Evolutionary conservation across 345 rosid species (phyloP).

Genomic region (Erysimum cheiranthoides): DNA sequence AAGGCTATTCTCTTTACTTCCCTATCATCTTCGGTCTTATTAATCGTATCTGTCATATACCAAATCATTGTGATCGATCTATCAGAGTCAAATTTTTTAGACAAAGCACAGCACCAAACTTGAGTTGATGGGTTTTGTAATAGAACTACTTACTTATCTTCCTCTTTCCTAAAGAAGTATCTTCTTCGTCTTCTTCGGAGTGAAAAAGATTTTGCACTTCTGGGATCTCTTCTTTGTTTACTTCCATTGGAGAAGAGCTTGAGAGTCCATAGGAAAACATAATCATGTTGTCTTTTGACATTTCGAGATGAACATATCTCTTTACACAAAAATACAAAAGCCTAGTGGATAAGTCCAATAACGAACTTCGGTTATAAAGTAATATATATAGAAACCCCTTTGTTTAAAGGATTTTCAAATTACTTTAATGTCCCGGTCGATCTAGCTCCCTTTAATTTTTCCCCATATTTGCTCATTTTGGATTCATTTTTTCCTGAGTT

Average conservation of each 20-base stretch:
- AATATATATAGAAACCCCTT: background rate
- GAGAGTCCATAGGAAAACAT: conserved; percentile 22
- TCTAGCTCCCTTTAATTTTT: too few relatives aligned
- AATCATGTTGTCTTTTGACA: conserved; percentile 17
- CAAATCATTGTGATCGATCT: conserved; percentile 7
- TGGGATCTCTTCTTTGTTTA: conserved; percentile 21
- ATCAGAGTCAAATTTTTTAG: background rate
- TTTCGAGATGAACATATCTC: conserved; percentile 1
- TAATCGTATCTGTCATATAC: conserved; percentile 25
- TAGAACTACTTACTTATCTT: conserved; percentile 38
- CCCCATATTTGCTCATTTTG: too few relatives aligned
- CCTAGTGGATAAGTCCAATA: conserved; percentile 24
- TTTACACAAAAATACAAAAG: conserved; percentile 11
- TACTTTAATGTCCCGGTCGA: conserved; percentile 1
- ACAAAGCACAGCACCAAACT: background rate
- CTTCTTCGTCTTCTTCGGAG: conserved; percentile 7
- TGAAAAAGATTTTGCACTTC: background rate
- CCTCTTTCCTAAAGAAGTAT: conserved; percentile 30
- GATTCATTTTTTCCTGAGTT: background rate
- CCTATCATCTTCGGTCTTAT: conserved; percentile 30
- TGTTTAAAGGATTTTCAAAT: background rate
- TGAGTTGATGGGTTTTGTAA: conserved; percentile 9
- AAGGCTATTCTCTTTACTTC: conserved; percentile 36
- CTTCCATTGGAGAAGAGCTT: conserved; percentile 34
- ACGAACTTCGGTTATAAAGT: conserved; percentile 13